Base-by-base conservation (phyloP, 306 rosid species). In the Rosa rugosa region DNA sequence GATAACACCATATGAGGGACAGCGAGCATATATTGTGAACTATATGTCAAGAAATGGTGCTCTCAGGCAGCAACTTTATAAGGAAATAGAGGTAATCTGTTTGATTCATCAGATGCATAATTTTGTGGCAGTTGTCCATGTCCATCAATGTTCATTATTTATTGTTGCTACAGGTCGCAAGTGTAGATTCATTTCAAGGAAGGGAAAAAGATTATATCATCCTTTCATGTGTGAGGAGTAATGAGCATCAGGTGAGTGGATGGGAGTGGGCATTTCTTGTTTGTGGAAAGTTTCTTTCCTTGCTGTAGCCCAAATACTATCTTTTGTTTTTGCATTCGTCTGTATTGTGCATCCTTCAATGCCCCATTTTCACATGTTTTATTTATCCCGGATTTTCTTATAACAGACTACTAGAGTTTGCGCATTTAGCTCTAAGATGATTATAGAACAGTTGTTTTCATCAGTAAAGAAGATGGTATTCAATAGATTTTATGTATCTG, bases 111-210 rank as follows among this genome's bases (percentile, higher is more conserved):
- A 66, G 38, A 27, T 34, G 60, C 71, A 41, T 80, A 34, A 45
- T 4, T 17, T 53, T 76, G 67, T 36, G 51, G 53, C 72, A 54
- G 60, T 46, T 64, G 16, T 72, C 47, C 44, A 40, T 75, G 45
- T 34, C 8, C 44, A 11, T 22, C 31, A 11, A 25, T 56, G 66
- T 67, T 54, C n/a, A 59, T 56, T 17, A 60, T 56, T 81, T 80
- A 53, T 76, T 79, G 72, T 82, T 71, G 27, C 83, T 79, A 72
- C 88, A 96, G 99, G 99, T 96, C 91, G 99, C 99, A 22, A 96
- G 99, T 73, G 99, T 96, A 20, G 99, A 96, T 90, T 96, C 99
- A 72, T 96, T 96, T 86, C 99, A 96, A 83, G 99, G 99, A 85
- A 93, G 99, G 88, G 99, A 96, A 81, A 96, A 96, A 83, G 99